phyloP scores from a whole-genome alignment of 108 stramenopile species.

The Skeletonema menzelii region DNA sequence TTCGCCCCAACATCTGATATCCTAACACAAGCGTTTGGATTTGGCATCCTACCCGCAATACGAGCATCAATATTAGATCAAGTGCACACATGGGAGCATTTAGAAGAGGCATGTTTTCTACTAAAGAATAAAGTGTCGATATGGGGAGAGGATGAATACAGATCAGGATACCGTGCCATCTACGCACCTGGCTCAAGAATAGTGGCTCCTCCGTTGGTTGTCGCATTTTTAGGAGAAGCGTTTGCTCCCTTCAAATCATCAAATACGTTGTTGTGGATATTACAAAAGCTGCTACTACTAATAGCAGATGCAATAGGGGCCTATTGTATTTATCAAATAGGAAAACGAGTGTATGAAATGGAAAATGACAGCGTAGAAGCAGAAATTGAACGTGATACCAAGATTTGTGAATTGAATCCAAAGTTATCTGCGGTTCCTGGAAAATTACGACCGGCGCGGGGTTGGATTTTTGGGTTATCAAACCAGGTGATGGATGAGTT shows the following conservation, averaged over 20 bases:
- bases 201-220: constrained; percentile 19
- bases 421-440: constrained; percentile 21
- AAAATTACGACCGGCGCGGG: constrained; percentile 37
- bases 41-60: constrained; percentile 18
- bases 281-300: constrained; percentile 8
- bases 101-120: constrained; percentile 31
- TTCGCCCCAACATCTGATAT: background rate
- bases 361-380: constrained; percentile 22
- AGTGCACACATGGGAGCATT: constrained; percentile 36
- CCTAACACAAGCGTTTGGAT: background rate
- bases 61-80: constrained; percentile 28
- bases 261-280: background rate
- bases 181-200: constrained; percentile 31
- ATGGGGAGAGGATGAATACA: constrained; percentile 6
- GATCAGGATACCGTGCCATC: constrained; percentile 3
- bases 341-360: constrained; percentile 12
- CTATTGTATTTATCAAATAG: constrained; percentile 24
- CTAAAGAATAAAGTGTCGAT: background rate
- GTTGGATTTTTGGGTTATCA: constrained; percentile 44
- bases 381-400: constrained; percentile 33
- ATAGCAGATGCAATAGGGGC: constrained; percentile 34
- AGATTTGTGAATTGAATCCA: constrained; percentile 3
- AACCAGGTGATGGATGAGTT: constrained; percentile 11
- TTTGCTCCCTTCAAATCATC: background rate
- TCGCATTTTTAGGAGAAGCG: constrained; percentile 25